Conservation (phyloP, 345 rosid species). For the Citrus reticulata region DNA sequence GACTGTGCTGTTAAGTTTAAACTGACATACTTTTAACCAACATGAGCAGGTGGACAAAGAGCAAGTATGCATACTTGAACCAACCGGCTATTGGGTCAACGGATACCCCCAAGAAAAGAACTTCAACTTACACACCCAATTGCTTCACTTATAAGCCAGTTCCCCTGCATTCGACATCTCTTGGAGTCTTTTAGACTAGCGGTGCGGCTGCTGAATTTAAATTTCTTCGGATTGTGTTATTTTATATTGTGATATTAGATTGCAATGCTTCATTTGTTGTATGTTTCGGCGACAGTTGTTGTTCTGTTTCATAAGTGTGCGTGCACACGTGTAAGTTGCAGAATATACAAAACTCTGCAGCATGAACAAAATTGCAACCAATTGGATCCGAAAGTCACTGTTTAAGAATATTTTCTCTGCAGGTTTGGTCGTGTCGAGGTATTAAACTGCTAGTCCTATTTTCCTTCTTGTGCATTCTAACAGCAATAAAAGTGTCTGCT, state of each 20-base stretch:
- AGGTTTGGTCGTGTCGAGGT: background rate
- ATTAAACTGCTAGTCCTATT: background rate
- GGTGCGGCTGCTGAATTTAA: background rate
- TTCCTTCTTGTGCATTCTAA: background rate
- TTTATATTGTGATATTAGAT: background rate
- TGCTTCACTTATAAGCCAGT: constrained; percentile 59
- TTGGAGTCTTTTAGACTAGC: constrained; percentile 46
- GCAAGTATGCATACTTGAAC: constrained; percentile 89
- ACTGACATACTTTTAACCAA: background rate
- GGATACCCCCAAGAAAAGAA: constrained; percentile 43
- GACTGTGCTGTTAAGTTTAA: background rate
- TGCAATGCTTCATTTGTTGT: background rate
- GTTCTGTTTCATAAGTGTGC: background rate
- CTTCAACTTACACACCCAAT: constrained; percentile 51
- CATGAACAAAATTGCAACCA: background rate
- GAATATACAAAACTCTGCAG: background rate
- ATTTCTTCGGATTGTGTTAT: background rate
- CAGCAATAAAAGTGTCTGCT: background rate
- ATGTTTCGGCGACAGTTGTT: background rate
- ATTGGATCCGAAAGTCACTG: background rate
- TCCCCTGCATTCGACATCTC: constrained; percentile 55
- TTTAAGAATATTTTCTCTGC: background rate
- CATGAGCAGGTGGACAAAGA: constrained; percentile 84
- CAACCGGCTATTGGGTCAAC: constrained; percentile 62
- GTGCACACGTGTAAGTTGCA: background rate